Conservation (phyloP, 1,139 yeast genomes). For the Zygosaccharomyces sapae region DNA sequence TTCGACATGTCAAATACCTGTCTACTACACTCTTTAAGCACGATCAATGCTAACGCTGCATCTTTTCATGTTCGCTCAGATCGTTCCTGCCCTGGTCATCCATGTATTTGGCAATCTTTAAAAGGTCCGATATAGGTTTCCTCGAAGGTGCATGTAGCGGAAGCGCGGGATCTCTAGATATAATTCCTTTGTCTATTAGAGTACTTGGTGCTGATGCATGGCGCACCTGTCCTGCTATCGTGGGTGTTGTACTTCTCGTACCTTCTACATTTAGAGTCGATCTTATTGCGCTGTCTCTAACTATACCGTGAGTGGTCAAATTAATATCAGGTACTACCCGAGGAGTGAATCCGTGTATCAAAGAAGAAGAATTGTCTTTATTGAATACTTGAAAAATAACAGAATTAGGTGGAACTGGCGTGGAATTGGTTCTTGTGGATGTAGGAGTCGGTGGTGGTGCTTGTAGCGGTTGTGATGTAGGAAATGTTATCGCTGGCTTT, state of each 20-base stretch:
- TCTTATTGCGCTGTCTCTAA: conserved; percentile 12
- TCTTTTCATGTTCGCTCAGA: conserved; percentile 9
- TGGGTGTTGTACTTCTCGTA: background rate
- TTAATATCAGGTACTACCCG: conserved; percentile 12
- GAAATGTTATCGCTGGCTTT: background rate
- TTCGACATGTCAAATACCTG: conserved; percentile 11
- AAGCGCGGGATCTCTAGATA: background rate
- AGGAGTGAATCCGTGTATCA: conserved; percentile 5
- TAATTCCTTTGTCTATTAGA: background rate
- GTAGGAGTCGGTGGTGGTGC: conserved; percentile 10
- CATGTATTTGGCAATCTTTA: conserved; percentile 4
- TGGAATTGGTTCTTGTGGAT: conserved; percentile 8
- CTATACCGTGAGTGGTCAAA: conserved; percentile 5
- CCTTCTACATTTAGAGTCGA: conserved; percentile 3
- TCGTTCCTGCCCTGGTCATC: conserved; percentile 1
- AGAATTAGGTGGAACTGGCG: background rate
- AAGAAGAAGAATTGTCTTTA: background rate
- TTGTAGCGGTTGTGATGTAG: background rate
- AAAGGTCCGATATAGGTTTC: conserved; percentile 7
- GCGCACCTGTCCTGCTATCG: background rate
- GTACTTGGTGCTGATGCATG: conserved; percentile 2
- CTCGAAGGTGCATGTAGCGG: background rate
- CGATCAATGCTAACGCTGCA: conserved; percentile 12
- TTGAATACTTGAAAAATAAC: conserved; percentile 1
- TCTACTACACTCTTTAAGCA: conserved; percentile 11